Base-by-base conservation (phyloP, 345 rosid species). In the Eucalyptus erythrocorys region DNA sequence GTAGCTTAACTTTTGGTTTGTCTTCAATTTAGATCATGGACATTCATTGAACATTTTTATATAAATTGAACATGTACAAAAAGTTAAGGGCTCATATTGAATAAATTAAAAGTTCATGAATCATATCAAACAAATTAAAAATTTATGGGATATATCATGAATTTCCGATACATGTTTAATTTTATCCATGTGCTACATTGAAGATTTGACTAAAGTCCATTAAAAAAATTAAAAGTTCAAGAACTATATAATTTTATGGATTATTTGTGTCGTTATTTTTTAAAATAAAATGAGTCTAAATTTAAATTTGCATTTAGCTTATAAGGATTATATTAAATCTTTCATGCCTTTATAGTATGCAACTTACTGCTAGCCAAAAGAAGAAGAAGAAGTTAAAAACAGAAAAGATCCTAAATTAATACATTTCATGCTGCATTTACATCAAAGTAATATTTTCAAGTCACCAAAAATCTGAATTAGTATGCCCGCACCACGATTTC, bases 341-440 rank as follows among this genome's bases (percentile, higher is more conserved):
- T 40, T 40, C 47, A 6, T 40, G 1, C 13, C 15, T 22, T 3
- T 10, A 40, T 40, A 40, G 11, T 76, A 37, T 6, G 27, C 45
- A 76, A 10, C 27, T 37, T 10, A 10, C 8, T 3, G 1, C 5
- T 3, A 4, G 40, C 32, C 10, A 57, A 19, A 27, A 57, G 6
- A 57, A 59, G 8, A 59, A 61, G 2, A 68, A 16, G 6, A 34
- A 34, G 43, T 71, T 34, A 71, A 5, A 8, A 16, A 68, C 79
- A 32, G 4, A 34, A 34, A 34, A 71, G 4, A 34, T 71, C 26
- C 0, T 13, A 68, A 71, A 3, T 34, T 10, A 37, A 3, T 71
- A 17, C 43, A 17, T 71, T 71, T 0, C 0, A 0, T 34, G 42
- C 7, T 10, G 19, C 7, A 17, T 71, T 17, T 34, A 34, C 2